Conservation (phyloP, 2,329 filamentous ascomycete genomes). For the Colletotrichum sp. region DNA sequence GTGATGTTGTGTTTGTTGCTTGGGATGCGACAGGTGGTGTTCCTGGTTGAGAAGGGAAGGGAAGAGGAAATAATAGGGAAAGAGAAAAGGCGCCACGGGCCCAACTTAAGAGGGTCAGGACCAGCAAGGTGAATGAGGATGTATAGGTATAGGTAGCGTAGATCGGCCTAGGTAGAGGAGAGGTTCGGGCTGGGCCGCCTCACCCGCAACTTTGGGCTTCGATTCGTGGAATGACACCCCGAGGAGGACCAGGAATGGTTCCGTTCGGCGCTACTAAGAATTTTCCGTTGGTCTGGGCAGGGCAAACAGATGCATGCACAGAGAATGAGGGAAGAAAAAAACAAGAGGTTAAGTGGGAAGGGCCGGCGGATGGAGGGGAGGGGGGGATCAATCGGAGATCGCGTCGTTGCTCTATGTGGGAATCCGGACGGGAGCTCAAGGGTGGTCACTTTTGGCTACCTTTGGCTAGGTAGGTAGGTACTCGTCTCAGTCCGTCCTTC, state of each 20-base stretch:
- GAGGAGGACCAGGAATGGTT: constrained; percentile 4
- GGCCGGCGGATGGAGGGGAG: neutral
- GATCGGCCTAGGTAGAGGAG: neutral
- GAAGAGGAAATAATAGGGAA: neutral
- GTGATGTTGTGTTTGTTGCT: neutral
- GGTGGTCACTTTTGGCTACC: no score
- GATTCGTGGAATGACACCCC: constrained; percentile 20
- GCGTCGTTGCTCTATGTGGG: neutral
- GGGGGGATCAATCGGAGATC: neutral
- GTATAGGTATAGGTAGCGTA: neutral
- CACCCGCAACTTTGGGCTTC: constrained; percentile 2
- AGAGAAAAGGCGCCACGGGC: neutral
- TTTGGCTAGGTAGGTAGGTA: neutral
- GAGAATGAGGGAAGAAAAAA: neutral
- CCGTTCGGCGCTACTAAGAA: constrained; percentile 2
- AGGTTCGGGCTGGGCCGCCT: constrained; percentile 15
- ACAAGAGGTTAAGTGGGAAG: constrained; percentile 11
- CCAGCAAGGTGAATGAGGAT: neutral
- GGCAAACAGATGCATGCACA: neutral
- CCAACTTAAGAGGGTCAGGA: constrained; percentile 5
- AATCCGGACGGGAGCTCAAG: neutral
- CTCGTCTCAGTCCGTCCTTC: neutral
- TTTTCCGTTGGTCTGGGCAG: constrained; percentile 10
- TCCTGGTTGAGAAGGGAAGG: neutral
- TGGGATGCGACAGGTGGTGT: neutral